phyloP scores from a whole-genome alignment of 192 early-diverging fungal genomes.

The Entomortierella beljakovae region DNA sequence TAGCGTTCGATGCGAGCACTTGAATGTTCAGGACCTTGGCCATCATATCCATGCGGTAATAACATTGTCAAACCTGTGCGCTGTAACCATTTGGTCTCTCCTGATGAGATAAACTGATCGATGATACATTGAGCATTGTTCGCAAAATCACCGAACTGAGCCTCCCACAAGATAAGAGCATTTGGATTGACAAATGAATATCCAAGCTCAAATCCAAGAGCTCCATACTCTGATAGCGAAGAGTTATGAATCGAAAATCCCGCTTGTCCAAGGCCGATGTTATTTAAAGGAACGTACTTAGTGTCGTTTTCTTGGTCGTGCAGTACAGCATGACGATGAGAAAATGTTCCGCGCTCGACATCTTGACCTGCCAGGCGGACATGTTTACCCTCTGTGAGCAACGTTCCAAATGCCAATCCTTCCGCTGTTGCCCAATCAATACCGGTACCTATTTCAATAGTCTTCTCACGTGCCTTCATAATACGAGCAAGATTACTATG shows the following conservation, averaged over 20 bases:
- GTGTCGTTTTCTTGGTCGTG: constrained; percentile 93
- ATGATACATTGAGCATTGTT: constrained; percentile 98
- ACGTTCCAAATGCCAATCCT: constrained; percentile 90
- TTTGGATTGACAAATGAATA: constrained; percentile 96
- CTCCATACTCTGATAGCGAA: constrained; percentile 95
- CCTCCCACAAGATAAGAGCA: constrained; percentile 96
- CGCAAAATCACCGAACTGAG: constrained; percentile 98
- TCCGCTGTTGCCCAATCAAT: constrained; percentile 99
- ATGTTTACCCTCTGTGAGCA: constrained; percentile 93
- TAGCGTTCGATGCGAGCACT: constrained; percentile 95
- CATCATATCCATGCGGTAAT: constrained; percentile 98
- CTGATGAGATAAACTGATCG: constrained; percentile 96
- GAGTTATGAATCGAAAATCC: constrained; percentile 94
- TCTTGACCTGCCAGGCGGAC: constrained; percentile 96
- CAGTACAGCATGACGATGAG: constrained; percentile 96
- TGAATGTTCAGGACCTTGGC: constrained; percentile 98
- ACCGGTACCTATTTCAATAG: constrained; percentile 77
- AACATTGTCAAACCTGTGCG: constrained; percentile 94
- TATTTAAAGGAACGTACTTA: constrained; percentile 86
- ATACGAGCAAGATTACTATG: constrained; percentile 91
- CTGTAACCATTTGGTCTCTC: constrained; percentile 99
- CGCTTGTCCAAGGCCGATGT: constrained; percentile 89
- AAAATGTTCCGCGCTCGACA: constrained; percentile 99
- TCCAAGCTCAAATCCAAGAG: constrained; percentile 96
- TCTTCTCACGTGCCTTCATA: constrained; percentile 85